Evolutionary conservation across 2,329 filamentous ascomycete genomes (phyloP).

Genomic region (Passalora sequoiae): DNA sequence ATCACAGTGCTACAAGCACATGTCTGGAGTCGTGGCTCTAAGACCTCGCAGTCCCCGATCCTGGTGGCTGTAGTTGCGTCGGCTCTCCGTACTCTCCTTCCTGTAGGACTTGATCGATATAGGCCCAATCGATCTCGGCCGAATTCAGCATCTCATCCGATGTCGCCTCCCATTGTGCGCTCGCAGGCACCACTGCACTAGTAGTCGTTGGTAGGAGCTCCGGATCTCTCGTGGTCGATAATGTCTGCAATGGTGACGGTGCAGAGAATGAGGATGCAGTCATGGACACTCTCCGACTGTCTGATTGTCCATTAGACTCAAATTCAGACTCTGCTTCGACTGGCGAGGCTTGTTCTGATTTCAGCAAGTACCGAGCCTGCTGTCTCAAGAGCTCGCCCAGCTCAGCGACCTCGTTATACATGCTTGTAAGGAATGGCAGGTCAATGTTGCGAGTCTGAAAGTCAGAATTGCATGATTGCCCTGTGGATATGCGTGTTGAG

Average conservation of each 20-base stretch:
- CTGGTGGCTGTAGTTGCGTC: too few species aligned
- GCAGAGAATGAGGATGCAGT: neutral
- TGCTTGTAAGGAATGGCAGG: conserved; percentile 2
- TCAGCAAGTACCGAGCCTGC: conserved; percentile 3
- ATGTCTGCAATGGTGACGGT: neutral
- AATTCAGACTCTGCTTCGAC: neutral
- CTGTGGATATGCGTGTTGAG: neutral
- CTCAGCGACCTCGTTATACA: conserved; percentile 12
- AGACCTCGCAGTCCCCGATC: too few species aligned
- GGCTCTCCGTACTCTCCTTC: conserved; percentile 4
- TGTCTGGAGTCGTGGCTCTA: too few species aligned
- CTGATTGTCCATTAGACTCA: neutral
- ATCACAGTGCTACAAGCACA: too few species aligned
- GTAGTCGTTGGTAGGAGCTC: neutral
- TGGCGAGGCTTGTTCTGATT: neutral
- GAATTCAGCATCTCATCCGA: conserved; percentile 4
- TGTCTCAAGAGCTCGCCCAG: conserved; percentile 6
- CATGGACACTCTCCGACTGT: neutral
- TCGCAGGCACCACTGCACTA: neutral
- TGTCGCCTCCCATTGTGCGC: neutral
- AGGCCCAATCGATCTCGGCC: conserved; percentile 12
- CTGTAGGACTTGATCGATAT: conserved; percentile 11
- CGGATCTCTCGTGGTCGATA: too few species aligned
- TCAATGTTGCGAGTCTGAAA: conserved; percentile 3
- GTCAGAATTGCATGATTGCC: neutral